Base-by-base conservation (phyloP, 148 eudicot genomes). In the Silene conica region DNA sequence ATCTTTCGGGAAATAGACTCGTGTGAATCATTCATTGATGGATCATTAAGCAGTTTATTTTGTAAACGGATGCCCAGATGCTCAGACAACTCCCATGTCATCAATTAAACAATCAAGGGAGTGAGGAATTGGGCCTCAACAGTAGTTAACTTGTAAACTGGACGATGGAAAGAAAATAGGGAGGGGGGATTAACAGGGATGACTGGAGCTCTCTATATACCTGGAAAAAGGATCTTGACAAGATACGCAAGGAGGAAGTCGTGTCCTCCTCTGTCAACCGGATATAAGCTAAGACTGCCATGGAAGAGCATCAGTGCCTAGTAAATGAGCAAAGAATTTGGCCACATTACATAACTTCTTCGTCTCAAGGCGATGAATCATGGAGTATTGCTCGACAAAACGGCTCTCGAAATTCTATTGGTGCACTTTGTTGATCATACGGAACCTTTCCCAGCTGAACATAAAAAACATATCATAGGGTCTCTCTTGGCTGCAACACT, bases 401-500 rank as follows among this genome's bases (percentile, higher is more conserved):
- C 92, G 88, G 62, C 74, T 90, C 76, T 95, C 96, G 61, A 95
- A 95, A 77, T 92, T 95, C 65, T 89, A 96, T 79, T 95, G 96
- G 85, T 95, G 75, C 31, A 95, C 77, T 73, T 83, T 92, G 77
- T 92, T 90, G 50, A 92, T 81, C 92, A 88, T 92, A 80, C 98
- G 90, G 74, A 92, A 95, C 54, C 97, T 76, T 79, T 95, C 97
- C 97, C 73, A 95, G 69, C 45, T 90, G 96, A 73, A 97, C 98
- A 83, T 92, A 95, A 59, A 92, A 95, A n/a, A n/a, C n/a, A n/a
- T n/a, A n/a, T 2, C 93, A 63, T 95, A 92, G 12, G 97, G 88
- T 76, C 97, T 90, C 83, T 95, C 97, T 73, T 95, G 96, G 76
- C 93, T 89, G 98, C 97, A 95, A 80, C 98, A 95, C 78, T 92